Percentiles rank a stretch among this genome's conserved stretches.
Conservation (phyloP, 2,329 filamentous ascomycete species). For the Cryoendolithus antarcticus region DNA sequence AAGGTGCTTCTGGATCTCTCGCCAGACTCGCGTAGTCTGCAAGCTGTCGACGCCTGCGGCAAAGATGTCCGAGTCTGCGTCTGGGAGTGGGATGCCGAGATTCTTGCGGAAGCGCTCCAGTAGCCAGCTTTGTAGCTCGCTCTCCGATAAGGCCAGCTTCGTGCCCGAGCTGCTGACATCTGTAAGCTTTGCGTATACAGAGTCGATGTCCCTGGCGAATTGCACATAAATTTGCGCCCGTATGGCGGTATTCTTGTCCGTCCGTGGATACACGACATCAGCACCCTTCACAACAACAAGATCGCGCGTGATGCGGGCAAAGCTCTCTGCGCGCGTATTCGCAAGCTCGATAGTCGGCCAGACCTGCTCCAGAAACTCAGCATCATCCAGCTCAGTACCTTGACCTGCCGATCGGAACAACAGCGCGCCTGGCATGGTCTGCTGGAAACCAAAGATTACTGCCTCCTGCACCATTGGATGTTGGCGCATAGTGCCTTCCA, state of each 20-base stretch:
- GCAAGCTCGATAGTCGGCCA: slow-evolving; percentile 40
- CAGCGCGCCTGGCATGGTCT: slow-evolving; percentile 40
- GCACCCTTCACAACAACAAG: slow-evolving; percentile 39
- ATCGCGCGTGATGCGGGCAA: slow-evolving; percentile 40
- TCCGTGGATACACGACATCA: slow-evolving; percentile 36
- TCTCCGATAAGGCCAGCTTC: slow-evolving; percentile 14
- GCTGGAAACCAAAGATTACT: slow-evolving; percentile 45
- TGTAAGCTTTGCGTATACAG: slow-evolving; percentile 26
- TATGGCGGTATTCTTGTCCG: slow-evolving; percentile 47
- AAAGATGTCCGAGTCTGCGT: slow-evolving; percentile 42
- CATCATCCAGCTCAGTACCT: slow-evolving; percentile 28
- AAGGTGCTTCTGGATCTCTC: slow-evolving; percentile 33
- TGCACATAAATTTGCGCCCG: slow-evolving; percentile 39
- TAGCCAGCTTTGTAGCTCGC: slow-evolving; percentile 22
- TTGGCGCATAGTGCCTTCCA: slow-evolving; percentile 44
- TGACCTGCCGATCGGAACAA: slow-evolving; percentile 38
- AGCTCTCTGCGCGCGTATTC: slow-evolving; percentile 39
- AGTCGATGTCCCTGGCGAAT: slow-evolving; percentile 37
- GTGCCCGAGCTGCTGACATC: slow-evolving; percentile 9
- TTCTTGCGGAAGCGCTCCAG: slow-evolving; percentile 21
- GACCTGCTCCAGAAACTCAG: slow-evolving; percentile 36
- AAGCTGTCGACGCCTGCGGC: slow-evolving; percentile 39
- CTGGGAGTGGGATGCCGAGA: slow-evolving; percentile 13
- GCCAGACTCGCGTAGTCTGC: slow-evolving; percentile 38
- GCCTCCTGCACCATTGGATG: slow-evolving; percentile 42